Evolutionary conservation across 1,284 basidiomycete genomes (phyloP), one percentile per base, ranked within the genome.

Genomic region (Takashimella koratensis): DNA sequence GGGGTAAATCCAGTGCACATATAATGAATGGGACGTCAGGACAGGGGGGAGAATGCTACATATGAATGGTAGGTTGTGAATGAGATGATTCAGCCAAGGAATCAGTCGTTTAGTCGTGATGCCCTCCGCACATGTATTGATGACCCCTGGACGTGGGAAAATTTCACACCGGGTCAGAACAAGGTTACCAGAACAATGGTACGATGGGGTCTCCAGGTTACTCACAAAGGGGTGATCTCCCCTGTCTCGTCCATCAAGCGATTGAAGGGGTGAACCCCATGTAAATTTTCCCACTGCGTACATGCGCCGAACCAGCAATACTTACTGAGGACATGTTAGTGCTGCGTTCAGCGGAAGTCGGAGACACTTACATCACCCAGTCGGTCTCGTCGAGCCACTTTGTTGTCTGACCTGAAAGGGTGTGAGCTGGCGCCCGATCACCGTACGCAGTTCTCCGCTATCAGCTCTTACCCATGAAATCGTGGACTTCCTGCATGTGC

Each of bases 401-500:
- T 4, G 66, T 68, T 0, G 60, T 60, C 49, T 68, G 66, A 36
- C 66, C 65, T 67, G 41, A 24, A 24, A 22, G 22, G 16, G 8
- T 47, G 5, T 22, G 19, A 27, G 10, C n/a, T n/a, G n/a, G n/a
- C n/a, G n/a, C n/a, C n/a, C n/a, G n/a, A 1, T 24, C 10, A 46
- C 43, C 26, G 36, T 16, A 27, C 5, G 43, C 8, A 16, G 13
- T 26, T 21, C 3, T 25, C 39, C 10, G 25, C 3, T 5, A 20
- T 20, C n/a, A n/a, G n/a, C n/a, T 16, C 62, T 52, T 27, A 67
- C 67, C 68, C 71, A 74, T 74, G 49, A 70, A 74, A 56, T 74
- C 70, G 48, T 71, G 70, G 4, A 74, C 71, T 57, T 72, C 65
- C 53, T 74, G 70, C 54, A 63, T 59, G 23, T 27, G 52, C 21